Conservation (phyloP, 2,329 filamentous ascomycete species). For the Cryoendolithus antarcticus region DNA sequence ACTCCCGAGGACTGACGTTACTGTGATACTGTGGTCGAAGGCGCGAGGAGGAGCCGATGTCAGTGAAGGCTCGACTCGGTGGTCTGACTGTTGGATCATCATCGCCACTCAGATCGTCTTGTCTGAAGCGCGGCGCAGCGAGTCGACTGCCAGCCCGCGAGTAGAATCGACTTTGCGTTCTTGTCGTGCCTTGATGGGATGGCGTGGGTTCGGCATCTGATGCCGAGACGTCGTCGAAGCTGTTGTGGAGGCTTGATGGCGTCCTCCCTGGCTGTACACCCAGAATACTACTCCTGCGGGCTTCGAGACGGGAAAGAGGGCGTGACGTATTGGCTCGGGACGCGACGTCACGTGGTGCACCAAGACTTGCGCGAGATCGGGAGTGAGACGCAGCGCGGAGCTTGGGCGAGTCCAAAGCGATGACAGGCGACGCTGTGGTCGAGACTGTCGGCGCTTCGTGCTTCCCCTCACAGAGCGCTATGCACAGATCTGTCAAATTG, state of each 20-base stretch:
- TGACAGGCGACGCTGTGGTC: constrained; percentile 11
- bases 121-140: constrained; percentile 20
- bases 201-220: constrained; percentile 18
- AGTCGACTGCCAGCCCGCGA: constrained; percentile 26
- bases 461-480: constrained; percentile 50
- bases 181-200: constrained; percentile 11
- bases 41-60: constrained; percentile 19
- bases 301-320: constrained; percentile 31
- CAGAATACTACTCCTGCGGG: constrained; percentile 28
- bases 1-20: constrained; percentile 6
- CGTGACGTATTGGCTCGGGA: constrained; percentile 9
- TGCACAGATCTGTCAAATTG: constrained; percentile 80
- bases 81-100: constrained; percentile 31
- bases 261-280: constrained; percentile 10
- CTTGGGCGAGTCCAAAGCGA: not conserved
- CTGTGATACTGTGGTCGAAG: not conserved
- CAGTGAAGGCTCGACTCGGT: constrained; percentile 38
- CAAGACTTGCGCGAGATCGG: constrained; percentile 3
- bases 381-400: not conserved
- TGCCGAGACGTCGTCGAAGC: constrained; percentile 13
- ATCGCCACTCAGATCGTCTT: constrained; percentile 20
- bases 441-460: constrained; percentile 12
- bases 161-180: constrained; percentile 4
- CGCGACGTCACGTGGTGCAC: constrained; percentile 2
- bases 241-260: constrained; percentile 20